phyloP scores from a whole-genome alignment of 1,139 yeast species.

The Pneumocystis canis region DNA sequence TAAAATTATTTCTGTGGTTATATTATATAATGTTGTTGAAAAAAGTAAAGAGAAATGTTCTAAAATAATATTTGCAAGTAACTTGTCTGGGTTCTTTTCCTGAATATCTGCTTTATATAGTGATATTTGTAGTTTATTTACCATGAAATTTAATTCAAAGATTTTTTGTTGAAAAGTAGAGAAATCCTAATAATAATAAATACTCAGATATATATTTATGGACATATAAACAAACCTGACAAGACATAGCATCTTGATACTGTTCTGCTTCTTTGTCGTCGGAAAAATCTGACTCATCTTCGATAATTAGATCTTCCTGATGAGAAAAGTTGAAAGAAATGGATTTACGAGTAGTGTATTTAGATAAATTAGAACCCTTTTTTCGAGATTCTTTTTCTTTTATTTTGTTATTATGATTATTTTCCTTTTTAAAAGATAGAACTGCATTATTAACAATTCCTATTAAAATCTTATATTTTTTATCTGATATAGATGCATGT shows the following conservation, averaged over 20 bases:
- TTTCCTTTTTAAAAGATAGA: slow-evolving; percentile 38
- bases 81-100: slow-evolving; percentile 27
- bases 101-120: slow-evolving; percentile 43
- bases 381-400: slow-evolving; percentile 15
- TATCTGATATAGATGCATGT: slow-evolving; percentile 62
- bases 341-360: slow-evolving; percentile 3
- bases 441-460: slow-evolving; percentile 54
- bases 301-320: slow-evolving; percentile 1
- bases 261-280: slow-evolving; percentile 1
- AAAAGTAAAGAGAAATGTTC: slow-evolving; percentile 49
- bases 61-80: slow-evolving; percentile 58
- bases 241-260: neutral
- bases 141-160: slow-evolving; percentile 57
- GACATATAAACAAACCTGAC: slow-evolving; percentile 1
- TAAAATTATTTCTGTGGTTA: slow-evolving; percentile 53
- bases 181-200: neutral
- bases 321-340: slow-evolving; percentile 1
- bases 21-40: slow-evolving; percentile 42
- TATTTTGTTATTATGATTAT: slow-evolving; percentile 12
- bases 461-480: slow-evolving; percentile 79
- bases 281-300: neutral
- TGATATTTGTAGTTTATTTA: slow-evolving; percentile 48
- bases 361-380: neutral
- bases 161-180: slow-evolving; percentile 34
- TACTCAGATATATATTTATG: slow-evolving; percentile 7